phyloP scores from a whole-genome alignment of 148 eudicot species.

The Rhododendron mucronatum region DNA sequence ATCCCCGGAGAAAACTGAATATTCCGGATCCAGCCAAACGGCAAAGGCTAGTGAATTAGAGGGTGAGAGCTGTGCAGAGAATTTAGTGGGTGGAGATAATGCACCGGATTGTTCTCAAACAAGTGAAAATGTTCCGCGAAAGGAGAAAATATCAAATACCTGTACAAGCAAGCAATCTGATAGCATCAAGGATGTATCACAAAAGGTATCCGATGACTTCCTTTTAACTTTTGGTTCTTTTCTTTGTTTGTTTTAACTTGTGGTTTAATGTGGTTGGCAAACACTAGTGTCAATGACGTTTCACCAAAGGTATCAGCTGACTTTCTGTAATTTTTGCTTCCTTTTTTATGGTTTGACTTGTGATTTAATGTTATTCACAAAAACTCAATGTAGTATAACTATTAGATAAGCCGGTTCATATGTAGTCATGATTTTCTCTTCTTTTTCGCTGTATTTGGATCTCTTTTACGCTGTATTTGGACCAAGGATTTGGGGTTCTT shows the following conservation, averaged over 20 bases:
- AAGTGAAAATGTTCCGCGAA: constrained; percentile 26
- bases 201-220: constrained; percentile 45
- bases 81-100: constrained; percentile 19
- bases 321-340: background rate
- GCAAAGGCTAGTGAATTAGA: constrained; percentile 21
- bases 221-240: background rate
- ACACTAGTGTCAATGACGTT: constrained; percentile 23
- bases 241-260: background rate
- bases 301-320: constrained; percentile 50
- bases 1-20: constrained; percentile 17
- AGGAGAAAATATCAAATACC: constrained; percentile 21
- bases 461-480: background rate
- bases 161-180: constrained; percentile 33
- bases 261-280: background rate
- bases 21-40: constrained; percentile 17
- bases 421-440: background rate
- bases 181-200: constrained; percentile 33
- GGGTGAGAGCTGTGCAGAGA: constrained; percentile 16
- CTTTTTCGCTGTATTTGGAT: background rate
- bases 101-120: constrained; percentile 24
- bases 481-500: background rate
- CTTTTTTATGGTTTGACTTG: background rate
- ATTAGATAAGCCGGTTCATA: background rate
- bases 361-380: background rate
- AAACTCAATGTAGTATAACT: background rate